These are phyloP conservation scores for Cordyceps pruinosa DNA, from an alignment of 2,329 filamentous ascomycete species.

Conservation along the genomic window DNA sequence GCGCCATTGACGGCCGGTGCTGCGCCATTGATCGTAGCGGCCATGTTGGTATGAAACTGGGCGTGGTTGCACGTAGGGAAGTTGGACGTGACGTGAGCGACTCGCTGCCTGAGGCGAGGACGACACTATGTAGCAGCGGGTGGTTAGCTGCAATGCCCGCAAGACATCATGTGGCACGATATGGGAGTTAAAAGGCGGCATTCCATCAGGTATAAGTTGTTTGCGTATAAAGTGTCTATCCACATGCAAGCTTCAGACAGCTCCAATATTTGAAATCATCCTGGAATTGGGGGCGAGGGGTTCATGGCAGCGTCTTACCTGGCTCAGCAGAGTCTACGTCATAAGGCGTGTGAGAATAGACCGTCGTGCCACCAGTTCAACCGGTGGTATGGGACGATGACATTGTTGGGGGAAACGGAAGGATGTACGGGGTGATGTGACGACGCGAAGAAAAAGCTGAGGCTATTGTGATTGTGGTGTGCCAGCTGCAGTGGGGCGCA, in stretches of 20 bases:
- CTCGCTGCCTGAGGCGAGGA: conserved; percentile 9
- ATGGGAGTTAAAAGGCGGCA: neutral
- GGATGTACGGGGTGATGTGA: neutral
- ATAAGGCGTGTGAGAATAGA: neutral
- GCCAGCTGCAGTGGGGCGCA: conserved; percentile 7
- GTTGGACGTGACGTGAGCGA: neutral
- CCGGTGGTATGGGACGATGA: conserved; percentile 10
- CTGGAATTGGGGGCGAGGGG: conserved; percentile 21
- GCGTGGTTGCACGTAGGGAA: conserved; percentile 13
- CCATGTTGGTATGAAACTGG: conserved; percentile 26
- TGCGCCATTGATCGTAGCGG: conserved; percentile 33
- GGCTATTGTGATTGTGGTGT: conserved; percentile 1
- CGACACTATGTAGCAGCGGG: neutral
- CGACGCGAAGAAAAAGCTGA: neutral
- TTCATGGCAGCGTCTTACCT: conserved; percentile 17
- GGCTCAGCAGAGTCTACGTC: neutral
- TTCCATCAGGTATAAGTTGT: conserved; percentile 32
- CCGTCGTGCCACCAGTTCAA: conserved; percentile 9
- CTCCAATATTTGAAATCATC: conserved; percentile 63
- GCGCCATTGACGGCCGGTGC: conserved; percentile 34
- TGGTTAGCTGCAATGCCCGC: conserved; percentile 7
- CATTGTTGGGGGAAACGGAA: neutral
- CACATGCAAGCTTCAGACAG: conserved; percentile 62
- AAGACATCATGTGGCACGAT: neutral
- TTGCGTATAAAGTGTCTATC: conserved; percentile 57